Conservation (phyloP, 306 rosid species). For the Quercus glauca region DNA sequence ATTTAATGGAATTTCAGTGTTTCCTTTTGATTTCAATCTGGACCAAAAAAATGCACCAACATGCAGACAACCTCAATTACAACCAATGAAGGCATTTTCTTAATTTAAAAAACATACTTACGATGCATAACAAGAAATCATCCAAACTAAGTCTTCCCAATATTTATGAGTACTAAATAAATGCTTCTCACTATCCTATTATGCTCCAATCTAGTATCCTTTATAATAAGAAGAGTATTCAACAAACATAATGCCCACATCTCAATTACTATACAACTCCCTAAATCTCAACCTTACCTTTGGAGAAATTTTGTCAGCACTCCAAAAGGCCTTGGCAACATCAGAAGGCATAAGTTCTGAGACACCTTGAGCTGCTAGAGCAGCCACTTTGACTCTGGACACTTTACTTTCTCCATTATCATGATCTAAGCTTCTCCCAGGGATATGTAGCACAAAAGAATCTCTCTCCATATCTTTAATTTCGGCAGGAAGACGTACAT, state of each 20-base stretch:
- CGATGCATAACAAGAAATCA: neutral
- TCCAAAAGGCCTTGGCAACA: slow-evolving; percentile 86
- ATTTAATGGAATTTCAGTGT: neutral
- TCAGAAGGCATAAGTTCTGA: slow-evolving; percentile 96
- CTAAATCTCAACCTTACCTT: slow-evolving; percentile 63
- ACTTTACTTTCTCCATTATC: slow-evolving; percentile 53
- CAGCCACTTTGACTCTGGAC: slow-evolving; percentile 74
- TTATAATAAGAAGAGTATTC: neutral
- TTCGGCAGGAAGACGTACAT: slow-evolving; percentile 81
- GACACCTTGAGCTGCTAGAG: slow-evolving; percentile 74
- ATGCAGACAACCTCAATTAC: neutral
- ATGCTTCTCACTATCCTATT: neutral
- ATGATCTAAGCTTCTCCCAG: slow-evolving; percentile 55
- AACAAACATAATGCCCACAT: neutral
- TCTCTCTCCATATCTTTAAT: slow-evolving; percentile 74
- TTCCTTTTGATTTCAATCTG: neutral
- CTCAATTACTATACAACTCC: neutral
- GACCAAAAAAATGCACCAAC: neutral
- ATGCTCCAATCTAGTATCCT: too few relatives aligned
- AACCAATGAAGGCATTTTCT: neutral
- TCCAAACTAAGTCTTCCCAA: neutral
- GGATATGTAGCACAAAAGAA: slow-evolving; percentile 78
- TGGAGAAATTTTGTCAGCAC: slow-evolving; percentile 75
- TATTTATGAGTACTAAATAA: neutral
- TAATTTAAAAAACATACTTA: neutral